Conservation (phyloP, 768 basidiomycete genomes). For the Kwoniella shandongensis region DNA sequence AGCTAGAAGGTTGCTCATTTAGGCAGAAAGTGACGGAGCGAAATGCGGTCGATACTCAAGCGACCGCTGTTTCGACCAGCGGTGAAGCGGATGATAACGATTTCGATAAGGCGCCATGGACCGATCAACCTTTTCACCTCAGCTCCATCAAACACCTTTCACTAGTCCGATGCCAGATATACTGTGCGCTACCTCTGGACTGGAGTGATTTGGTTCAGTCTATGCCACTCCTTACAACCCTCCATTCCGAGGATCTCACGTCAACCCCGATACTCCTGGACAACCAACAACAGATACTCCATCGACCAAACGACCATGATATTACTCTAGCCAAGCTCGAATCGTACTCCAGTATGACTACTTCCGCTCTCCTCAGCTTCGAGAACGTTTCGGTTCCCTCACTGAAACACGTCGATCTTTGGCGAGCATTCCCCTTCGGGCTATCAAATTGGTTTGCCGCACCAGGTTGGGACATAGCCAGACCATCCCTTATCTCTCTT, state of each 20-base stretch:
- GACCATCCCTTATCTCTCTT: slow-evolving; percentile 20
- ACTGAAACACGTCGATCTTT: slow-evolving; percentile 13
- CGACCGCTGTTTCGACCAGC: slow-evolving; percentile 1
- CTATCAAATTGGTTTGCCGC: slow-evolving; percentile 2
- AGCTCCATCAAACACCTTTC: background rate
- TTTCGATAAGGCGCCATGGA: background rate
- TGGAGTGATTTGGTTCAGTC: no score
- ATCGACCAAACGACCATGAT: background rate
- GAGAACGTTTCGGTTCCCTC: background rate
- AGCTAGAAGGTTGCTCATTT: slow-evolving; percentile 1
- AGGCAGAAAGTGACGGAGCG: background rate
- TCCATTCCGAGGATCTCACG: no score
- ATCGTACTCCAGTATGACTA: background rate
- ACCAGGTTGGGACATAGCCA: slow-evolving; percentile 19
- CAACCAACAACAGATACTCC: no score
- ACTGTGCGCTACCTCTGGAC: no score
- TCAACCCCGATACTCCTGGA: no score
- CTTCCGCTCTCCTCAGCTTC: background rate
- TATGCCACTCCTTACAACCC: no score
- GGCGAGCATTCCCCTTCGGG: background rate
- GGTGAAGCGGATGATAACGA: background rate
- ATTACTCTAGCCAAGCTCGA: background rate
- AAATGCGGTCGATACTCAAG: background rate
- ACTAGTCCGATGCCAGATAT: no score
- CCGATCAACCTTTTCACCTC: slow-evolving; percentile 1